phyloP scores from a whole-genome alignment of 768 basidiomycete genomes.

The Rhodotorula paludigena region DNA sequence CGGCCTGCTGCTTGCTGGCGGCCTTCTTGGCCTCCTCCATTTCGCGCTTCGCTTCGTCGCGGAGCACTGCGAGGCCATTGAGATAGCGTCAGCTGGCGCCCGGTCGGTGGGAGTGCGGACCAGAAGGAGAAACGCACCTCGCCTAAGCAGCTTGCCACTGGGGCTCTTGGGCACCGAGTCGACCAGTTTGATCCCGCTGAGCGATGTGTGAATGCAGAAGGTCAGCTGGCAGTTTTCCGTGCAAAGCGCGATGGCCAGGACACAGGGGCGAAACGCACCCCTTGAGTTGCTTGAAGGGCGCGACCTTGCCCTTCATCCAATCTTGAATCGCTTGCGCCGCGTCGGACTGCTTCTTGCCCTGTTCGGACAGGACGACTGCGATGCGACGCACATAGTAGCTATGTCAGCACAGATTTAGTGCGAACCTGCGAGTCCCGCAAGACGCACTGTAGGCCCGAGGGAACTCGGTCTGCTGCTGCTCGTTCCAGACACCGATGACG shows the following conservation, averaged over 20 bases:
- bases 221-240: no score
- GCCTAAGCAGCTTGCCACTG: conserved; percentile 38
- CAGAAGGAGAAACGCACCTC: not conserved
- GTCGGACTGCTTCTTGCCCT: conserved; percentile 14
- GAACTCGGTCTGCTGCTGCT: conserved; percentile 70
- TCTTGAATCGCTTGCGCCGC: conserved; percentile 13
- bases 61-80: not conserved
- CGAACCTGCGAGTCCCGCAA: no score
- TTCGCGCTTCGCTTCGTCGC: conserved; percentile 16
- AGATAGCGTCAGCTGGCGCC: not conserved
- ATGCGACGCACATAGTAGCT: not conserved
- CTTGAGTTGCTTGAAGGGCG: conserved; percentile 27
- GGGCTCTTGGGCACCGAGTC: conserved; percentile 35
- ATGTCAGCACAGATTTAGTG: no score
- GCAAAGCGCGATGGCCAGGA: not conserved
- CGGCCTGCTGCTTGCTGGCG: not conserved
- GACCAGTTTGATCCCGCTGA: conserved; percentile 25
- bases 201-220: not conserved
- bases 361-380: conserved; percentile 22
- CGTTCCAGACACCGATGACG: conserved; percentile 69
- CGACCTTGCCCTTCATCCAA: conserved; percentile 21
- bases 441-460: conserved; percentile 52
- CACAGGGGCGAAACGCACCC: conserved; percentile 13
- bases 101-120: no score
- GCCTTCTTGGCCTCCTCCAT: not conserved